Evolutionary conservation across 257 asterid genomes (phyloP), one percentile per base, ranked within the genome.

Genomic region (Nicotiana knightiana): DNA sequence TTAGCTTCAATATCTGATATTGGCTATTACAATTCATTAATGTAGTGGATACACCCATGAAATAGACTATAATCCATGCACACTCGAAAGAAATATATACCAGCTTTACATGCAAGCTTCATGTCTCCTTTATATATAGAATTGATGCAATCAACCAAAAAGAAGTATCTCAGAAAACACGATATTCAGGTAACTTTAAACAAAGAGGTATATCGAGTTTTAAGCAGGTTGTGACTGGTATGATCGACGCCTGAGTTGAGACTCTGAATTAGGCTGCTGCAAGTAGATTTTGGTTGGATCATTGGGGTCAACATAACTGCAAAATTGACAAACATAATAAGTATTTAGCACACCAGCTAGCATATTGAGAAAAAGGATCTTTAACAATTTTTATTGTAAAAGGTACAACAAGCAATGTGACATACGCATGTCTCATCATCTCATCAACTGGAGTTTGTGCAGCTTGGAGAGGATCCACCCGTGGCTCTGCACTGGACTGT

Each of bases 371-470:
- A 2, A 26, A 24, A 15, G 46, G 63, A 15, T 75, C 15, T 51
- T 26, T 13, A 75, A 51, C 28, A 51, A 0, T 15, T 28, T 4
- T 48, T 17, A 1, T 33, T 4, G 6, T n/a, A 7, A 32, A 35
- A 18, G 4, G 26, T 16, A 32, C 54, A 28, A 32, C 54, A 28
- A 53, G 79, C 46, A 51, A 51, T 0, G 18, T 48, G 35, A 82
- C 91, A n/a, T 86, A 92, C 93, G 97, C 97, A 26, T 88, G 98
- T 90, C 97, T 92, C 93, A 96, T 94, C 97, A 96, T 93, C 84
- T 93, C 98, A 82, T 94, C 99, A 62, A 94, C 99, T 2, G 98
- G 99, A 75, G 97, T 92, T 83, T 93, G 96, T 43, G 99, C 94
- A 77, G 99, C 98, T 88, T 88, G 97, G 81, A 94, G 89, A 86